phyloP scores from a whole-genome alignment of 768 basidiomycete genomes.

The Sporobolomyces pararoseus region DNA sequence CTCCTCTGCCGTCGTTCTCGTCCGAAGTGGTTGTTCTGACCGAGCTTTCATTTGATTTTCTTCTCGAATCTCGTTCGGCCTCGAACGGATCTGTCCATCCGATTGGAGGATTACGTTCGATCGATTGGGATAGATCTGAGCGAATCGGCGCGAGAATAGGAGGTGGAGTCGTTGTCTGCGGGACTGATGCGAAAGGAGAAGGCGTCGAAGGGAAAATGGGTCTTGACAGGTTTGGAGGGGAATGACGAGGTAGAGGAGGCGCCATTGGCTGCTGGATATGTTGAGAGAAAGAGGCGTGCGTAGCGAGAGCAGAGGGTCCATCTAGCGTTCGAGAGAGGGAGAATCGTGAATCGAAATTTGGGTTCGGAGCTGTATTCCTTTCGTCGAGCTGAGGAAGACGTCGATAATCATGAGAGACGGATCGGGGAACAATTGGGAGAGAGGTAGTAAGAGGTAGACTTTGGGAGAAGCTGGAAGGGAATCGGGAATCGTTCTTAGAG shows the following conservation, averaged over 20 bases:
- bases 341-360: neutral
- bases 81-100: neutral
- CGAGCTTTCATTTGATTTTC: neutral
- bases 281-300: neutral
- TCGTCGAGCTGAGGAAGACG: slow-evolving; percentile 1
- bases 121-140: neutral
- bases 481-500: neutral
- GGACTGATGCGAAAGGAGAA: neutral
- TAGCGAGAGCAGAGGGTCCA: neutral
- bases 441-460: neutral
- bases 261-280: neutral
- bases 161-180: neutral
- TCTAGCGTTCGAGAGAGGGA: neutral
- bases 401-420: neutral
- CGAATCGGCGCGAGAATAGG: slow-evolving; percentile 21
- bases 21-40: neutral
- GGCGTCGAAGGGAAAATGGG: neutral
- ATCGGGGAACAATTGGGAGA: neutral
- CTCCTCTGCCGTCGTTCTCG: neutral
- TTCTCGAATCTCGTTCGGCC: neutral
- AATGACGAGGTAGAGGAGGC: neutral
- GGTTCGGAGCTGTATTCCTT: neutral
- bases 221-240: neutral
- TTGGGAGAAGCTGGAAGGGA: too few relatives aligned
- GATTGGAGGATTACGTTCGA: neutral